Base-by-base conservation (phyloP, 2,329 filamentous ascomycete genomes). In the Penicillium sp. region DNA sequence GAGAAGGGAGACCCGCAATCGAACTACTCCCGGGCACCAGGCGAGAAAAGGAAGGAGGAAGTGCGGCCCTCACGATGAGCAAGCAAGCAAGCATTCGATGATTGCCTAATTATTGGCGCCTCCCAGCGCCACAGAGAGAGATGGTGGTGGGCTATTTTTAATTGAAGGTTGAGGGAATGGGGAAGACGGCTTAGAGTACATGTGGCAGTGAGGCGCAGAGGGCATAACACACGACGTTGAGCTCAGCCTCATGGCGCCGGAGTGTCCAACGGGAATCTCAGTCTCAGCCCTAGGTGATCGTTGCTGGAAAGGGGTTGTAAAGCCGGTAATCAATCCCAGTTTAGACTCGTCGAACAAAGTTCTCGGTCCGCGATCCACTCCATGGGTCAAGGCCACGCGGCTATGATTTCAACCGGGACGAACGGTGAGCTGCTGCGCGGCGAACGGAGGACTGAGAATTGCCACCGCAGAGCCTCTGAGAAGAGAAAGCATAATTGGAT, bases 231-330 rank as follows among this genome's bases (percentile, higher is more conserved):
- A 55, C 41, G 40, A 41, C 33, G 23, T 27, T 45, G 10, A 40
- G 40, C 56, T 58, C 48, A 58, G 58, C 56, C 56, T 54, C 54
- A 8, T 15, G 26, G 18, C 33, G 34, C n/a, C 42, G 20, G 21
- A 13, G 18, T 24, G 37, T 34, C 46, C 26, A 9, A 23, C 24
- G 50, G 21, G 8, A 39, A 37, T 27, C 40, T 57, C 51, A 59
- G 42, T 27, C 40, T 57, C 51, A 59, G 56, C 58, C 51, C 52
- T 57, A 55, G 49, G 17, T 40, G 45, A 53, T 53, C 49, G 18
- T 43, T 55, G 40, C 51, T 30, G 13, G 26, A 51, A 51, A 33
- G 33, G 41, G 50, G 41, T 40, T 8, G 5, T 8, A 8, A 4
- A 8, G 13, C 42, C 43, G 24, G 29, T 8, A 41, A 2, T 37